Evolutionary conservation across 176 grass and related monocot genomes (phyloP).

Genomic region (Elaeis guineensis): DNA sequence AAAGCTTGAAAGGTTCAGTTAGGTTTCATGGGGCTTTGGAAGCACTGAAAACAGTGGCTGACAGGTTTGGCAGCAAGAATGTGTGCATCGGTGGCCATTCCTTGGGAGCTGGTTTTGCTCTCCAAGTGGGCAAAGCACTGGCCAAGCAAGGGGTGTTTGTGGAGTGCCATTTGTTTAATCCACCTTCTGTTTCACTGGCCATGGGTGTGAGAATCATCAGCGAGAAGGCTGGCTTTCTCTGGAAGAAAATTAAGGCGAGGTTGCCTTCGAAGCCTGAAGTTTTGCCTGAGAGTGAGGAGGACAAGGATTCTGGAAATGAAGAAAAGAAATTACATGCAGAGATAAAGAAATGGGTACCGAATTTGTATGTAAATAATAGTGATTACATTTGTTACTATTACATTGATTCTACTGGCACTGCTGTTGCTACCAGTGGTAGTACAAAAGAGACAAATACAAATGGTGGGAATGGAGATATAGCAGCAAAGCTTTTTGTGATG

Average conservation of each 20-base stretch:
- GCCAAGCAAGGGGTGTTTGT: conserved; percentile 71
- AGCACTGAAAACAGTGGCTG: conserved; percentile 31
- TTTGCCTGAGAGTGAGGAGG: not conserved
- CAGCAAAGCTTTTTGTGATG: conserved; percentile 53
- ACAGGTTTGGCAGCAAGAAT: conserved; percentile 17
- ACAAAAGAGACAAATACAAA: conserved; percentile 10
- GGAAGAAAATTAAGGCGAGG: conserved; percentile 39
- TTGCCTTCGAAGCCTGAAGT: conserved; percentile 22
- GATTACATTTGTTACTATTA: conserved; percentile 94
- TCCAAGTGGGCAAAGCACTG: conserved; percentile 76
- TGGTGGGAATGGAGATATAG: conserved; percentile 25
- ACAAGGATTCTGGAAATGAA: conserved; percentile 2
- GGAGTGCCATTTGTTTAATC: conserved; percentile 91
- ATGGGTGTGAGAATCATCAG: conserved; percentile 49
- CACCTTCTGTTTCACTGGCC: conserved; percentile 75
- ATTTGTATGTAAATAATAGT: conserved; percentile 79
- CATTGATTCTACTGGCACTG: conserved; percentile 39
- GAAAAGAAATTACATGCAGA: conserved; percentile 12
- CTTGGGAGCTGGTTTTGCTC: conserved; percentile 69
- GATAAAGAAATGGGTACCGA: conserved; percentile 58
- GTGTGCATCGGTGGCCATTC: conserved; percentile 76
- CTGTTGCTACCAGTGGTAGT: conserved; percentile 19
- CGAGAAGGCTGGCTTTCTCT: conserved; percentile 54
- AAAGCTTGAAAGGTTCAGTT: conserved; percentile 76
- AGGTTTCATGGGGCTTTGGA: conserved; percentile 53